Percentiles rank a stretch among this genome's conserved stretches.
Evolutionary conservation across 192 early-diverging fungal genomes (phyloP).

Genomic region (Coemansia sp.): DNA sequence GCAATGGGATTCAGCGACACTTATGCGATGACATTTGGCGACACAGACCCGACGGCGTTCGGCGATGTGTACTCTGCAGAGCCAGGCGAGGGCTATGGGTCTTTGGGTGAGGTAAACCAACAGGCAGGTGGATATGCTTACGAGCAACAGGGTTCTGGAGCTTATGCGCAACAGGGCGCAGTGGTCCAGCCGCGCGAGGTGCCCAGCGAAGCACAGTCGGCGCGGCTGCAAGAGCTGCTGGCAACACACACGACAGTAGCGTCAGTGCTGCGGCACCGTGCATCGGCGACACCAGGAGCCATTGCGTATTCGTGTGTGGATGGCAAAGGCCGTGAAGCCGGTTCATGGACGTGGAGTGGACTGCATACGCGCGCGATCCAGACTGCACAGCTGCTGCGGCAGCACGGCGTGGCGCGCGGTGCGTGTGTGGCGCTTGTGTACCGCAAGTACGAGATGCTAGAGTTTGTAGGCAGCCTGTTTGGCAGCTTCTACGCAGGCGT

Average conservation of each 20-base stretch:
- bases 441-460: conserved; percentile 74
- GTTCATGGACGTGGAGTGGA: conserved; percentile 71
- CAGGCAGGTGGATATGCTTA: background rate
- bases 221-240: conserved; percentile 40
- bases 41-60: background rate
- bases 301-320: conserved; percentile 70
- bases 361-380: conserved; percentile 68
- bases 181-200: conserved; percentile 28
- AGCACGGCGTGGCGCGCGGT: conserved; percentile 61
- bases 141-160: background rate
- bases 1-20: background rate
- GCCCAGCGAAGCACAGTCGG: conserved; percentile 25
- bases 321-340: conserved; percentile 67
- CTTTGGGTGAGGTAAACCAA: background rate
- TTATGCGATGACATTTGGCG: conserved; percentile 10
- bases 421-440: conserved; percentile 76
- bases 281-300: conserved; percentile 54
- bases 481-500: conserved; percentile 81
- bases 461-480: conserved; percentile 76
- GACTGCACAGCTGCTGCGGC: conserved; percentile 63
- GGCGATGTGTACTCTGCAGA: background rate
- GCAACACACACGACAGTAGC: conserved; percentile 62
- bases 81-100: background rate
- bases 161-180: conserved; percentile 7
- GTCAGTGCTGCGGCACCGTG: conserved; percentile 65